Base-by-base conservation (phyloP, 805 yeast species). In the Saturnispora zaruensis region DNA sequence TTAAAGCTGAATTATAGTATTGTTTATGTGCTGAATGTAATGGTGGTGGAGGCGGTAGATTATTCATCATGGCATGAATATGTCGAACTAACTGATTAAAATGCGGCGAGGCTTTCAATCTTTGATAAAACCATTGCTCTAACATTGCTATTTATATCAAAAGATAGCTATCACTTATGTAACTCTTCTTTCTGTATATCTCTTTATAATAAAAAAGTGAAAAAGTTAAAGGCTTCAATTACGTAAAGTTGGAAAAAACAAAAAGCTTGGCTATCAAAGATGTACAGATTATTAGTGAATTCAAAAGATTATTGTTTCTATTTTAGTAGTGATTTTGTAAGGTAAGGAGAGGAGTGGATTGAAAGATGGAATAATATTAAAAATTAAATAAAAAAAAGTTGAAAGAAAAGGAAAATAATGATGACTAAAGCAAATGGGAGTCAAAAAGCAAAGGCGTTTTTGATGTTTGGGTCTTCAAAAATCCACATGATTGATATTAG, bases 61-160 rank as follows among this genome's bases (percentile, higher is more conserved):
- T 75, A 58, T 85, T 85, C 32, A 85, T 73, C 50, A 72, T 73
- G 37, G 84, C 83, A 59, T 84, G 84, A 1, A 85, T 67, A 11
- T 70, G 66, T 37, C 79, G 68, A 4, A 84, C 95, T 69, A 82
- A 77, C 25, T 75, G 66, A 56, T 83, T 79, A 57, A 85, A 85
- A 0, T 75, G 68, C 2, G 73, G 75, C 9, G 87, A 81, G 43
- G 68, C 69, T 64, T 84, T 71, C 13, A 85, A 68, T 68, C 69
- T 33, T 48, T 59, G 58, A 49, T 70, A 75, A 1, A 75, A 60
- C 66, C 73, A 70, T 56, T 79, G 79, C 57, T 78, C 82, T 13
- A 79, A 24, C 62, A 62, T 48, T 16, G 21, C 30, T 6, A 28
- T 42, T 40, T 21, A 23, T 25, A 23, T 4, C 16, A 20, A 7